These are phyloP conservation scores for Raphanus raphanistrum DNA, from an alignment of 345 rosid species.

Conservation along the genomic window DNA sequence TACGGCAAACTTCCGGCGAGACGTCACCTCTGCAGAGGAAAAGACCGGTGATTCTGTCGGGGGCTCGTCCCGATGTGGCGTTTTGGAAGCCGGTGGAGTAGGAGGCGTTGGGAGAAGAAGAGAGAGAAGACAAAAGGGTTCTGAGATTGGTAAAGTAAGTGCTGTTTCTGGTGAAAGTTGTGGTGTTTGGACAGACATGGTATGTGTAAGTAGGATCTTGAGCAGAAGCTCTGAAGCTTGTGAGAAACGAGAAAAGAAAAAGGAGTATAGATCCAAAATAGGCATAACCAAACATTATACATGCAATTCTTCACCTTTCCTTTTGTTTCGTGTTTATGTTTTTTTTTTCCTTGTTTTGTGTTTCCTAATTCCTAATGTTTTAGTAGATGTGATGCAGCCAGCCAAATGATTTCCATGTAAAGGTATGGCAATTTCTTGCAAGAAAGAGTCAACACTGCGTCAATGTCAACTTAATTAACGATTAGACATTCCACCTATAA, in stretches of 20 bases:
- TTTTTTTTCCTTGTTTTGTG: neutral
- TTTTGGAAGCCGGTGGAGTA: slow-evolving; percentile 38
- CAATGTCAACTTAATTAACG: neutral
- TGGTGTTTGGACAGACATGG: slow-evolving; percentile 1
- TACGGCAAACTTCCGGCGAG: slow-evolving; percentile 18
- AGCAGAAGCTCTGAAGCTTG: slow-evolving; percentile 19
- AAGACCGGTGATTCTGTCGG: slow-evolving; percentile 31
- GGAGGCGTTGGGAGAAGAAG: neutral
- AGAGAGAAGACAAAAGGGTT: neutral
- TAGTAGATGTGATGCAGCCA: neutral
- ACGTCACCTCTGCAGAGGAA: slow-evolving; percentile 42
- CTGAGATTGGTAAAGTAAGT: slow-evolving; percentile 6
- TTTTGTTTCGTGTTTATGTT: neutral
- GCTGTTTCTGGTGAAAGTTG: slow-evolving; percentile 36
- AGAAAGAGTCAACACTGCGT: neutral
- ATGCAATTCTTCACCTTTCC: neutral
- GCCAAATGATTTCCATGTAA: neutral
- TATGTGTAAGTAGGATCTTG: neutral
- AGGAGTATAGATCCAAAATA: neutral
- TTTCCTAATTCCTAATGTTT: too few relatives aligned
- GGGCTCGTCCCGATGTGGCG: slow-evolving; percentile 25
- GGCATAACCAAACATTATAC: neutral
- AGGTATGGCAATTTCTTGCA: neutral
- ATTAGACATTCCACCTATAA: neutral
- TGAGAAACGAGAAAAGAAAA: neutral